Evolutionary conservation across 208 protist genomes (phyloP), one percentile per base, ranked within the genome.

Genomic region (Leishmania major): DNA sequence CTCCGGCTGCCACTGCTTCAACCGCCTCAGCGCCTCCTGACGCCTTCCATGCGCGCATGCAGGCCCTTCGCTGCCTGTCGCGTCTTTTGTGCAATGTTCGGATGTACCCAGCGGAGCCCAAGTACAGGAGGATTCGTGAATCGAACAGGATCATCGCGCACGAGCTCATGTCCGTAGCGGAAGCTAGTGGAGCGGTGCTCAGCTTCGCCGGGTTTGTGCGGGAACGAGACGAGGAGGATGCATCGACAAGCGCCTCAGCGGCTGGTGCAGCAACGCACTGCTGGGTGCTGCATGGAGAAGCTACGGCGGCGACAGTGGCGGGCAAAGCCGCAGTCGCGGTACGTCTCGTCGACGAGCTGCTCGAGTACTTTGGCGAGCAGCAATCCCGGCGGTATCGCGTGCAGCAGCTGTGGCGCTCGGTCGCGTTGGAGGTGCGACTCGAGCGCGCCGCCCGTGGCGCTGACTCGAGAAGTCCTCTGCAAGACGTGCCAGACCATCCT

Each of bases 121-220:
- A 89, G 79, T 96, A 91, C 84, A 86, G 88, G 10, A 83, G 84
- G 0, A 73, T 96, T 43, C 90, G 91, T 2, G 82, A 85, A n/a
- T 47, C 66, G 10, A 95, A 95, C 72, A 53, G 67, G 15, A 62
- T 75, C 0, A 75, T 96, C 57, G 81, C 79, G 13, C 78, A 77
- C 13, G 85, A 94, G 74, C 75, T 96, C 22, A 87, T 93, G 75
- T 19, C 78, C 17, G 90, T 94, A 59, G 76, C 76, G 59, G 89
- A 89, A 45, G 86, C 90, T 13, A 79, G 75, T 28, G 79, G 86
- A 43, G 47, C 67, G 13, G 78, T 96, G 71, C 83, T 96, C 31
- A 6, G 40, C 59, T 89, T 90, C 13, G 45, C 80, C 51, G 93
- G 93, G 28, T 95, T 95, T 75, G 74, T 31, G n/a, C 78, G 81